phyloP scores from a whole-genome alignment of 768 basidiomycete genomes.

The Mycena olivaceomarginata region DNA sequence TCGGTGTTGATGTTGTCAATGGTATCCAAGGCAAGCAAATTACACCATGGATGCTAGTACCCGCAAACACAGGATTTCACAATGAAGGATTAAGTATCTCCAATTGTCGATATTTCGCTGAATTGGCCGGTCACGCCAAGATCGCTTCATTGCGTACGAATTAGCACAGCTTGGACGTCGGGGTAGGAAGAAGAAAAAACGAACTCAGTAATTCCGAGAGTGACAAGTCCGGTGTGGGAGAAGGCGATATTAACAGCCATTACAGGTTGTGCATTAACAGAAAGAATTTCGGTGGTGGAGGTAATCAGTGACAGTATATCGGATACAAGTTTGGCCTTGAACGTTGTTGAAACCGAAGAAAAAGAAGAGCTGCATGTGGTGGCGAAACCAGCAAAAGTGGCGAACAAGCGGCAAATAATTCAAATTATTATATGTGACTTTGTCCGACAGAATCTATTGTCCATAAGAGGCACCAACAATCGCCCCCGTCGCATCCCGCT shows the following conservation, averaged over 20 bases:
- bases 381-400: not conserved
- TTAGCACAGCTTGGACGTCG: not conserved
- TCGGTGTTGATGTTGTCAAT: conserved; percentile 42
- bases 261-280: conserved; percentile 44
- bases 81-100: conserved; percentile 40
- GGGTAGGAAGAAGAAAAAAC: not conserved
- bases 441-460: no score
- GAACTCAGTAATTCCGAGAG: conserved; percentile 42
- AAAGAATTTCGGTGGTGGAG: conserved; percentile 44
- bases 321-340: conserved; percentile 43
- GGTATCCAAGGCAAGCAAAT: conserved; percentile 50
- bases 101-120: conserved; percentile 29
- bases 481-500: no score
- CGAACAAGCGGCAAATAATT: not conserved
- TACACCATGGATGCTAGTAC: conserved; percentile 46
- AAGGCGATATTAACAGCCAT: conserved; percentile 51
- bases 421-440: no score
- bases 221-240: conserved; percentile 42
- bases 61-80: conserved; percentile 46
- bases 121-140: conserved; percentile 37
- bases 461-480: no score
- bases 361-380: conserved; percentile 35
- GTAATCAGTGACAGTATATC: conserved; percentile 48
- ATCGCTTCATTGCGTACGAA: conserved; percentile 21
- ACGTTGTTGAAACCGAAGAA: conserved; percentile 47